Base-by-base conservation (phyloP, 2,329 filamentous ascomycete genomes). In the Apiospora saccharicola region DNA sequence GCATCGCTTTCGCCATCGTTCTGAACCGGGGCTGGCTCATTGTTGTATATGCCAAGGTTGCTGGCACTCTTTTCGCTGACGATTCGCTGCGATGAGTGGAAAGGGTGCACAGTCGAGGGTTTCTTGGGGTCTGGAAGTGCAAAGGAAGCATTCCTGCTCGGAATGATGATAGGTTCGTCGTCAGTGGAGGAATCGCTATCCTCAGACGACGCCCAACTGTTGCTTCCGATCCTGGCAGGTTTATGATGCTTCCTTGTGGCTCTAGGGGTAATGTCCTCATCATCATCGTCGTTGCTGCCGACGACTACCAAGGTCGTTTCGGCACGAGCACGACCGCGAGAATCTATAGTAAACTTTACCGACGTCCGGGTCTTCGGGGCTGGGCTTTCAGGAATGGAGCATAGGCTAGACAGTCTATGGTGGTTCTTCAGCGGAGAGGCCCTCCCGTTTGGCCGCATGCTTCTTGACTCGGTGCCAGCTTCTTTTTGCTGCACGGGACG, bases 141-240 rank as follows among this genome's bases (percentile, higher is more conserved):
- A 78, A 91, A 91, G 0, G 90, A 91, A 4, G 84, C 84, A 73
- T 86, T 89, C 61, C 89, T 85, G 78, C 89, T 91, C 43, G 90
- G 90, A 51, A 92, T 89, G 69, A 91, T 86, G 73, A 92, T 91
- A 16, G 89, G 89, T 72, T 92, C 90, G 71, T 92, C 90, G 74
- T 92, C 90, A 4, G 86, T 86, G 0, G 89, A 91, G 1, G 89
- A 90, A 2, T 86, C 86, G 67, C 87, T 86, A 43, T 88, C 83
- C 6, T 83, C 85, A 0, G 86, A 86, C 6, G 85, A 86, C 19
- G 85, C 84, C 82, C 84, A 86, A 51, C 81, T 82, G 69, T 81
- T 75, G 37, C 70, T 75, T 41, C 69, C 72, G 41, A 71, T 68
- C 44, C 73, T 73, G 3, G 43, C 12, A 41, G 34, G 44, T 5